A percentile compares a stretch with the other conserved stretches of the same genome.
Conservation (phyloP, 2,329 filamentous ascomycete genomes). For the Talaromyces sp. region DNA sequence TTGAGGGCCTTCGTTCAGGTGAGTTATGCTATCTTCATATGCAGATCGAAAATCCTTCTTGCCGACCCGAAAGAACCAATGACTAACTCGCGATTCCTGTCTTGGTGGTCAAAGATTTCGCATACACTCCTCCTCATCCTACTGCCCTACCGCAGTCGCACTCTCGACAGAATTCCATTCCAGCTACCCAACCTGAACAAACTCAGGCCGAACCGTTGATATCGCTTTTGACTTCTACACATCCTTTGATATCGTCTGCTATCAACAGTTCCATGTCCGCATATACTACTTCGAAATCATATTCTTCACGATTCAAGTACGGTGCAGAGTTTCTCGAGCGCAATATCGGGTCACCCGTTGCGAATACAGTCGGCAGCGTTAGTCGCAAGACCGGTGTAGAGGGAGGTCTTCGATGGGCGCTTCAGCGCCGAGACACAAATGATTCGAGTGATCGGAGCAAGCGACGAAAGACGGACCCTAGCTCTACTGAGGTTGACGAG, state of each 20-base stretch:
- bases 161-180: constrained; percentile 18
- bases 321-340: constrained; percentile 88
- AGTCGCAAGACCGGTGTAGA: constrained; percentile 85
- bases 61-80: neutral
- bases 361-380: constrained; percentile 80
- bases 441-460: constrained; percentile 39
- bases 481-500: constrained; percentile 30
- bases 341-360: constrained; percentile 76
- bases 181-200: constrained; percentile 29
- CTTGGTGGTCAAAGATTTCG: constrained; percentile 16
- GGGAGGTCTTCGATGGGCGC: constrained; percentile 78
- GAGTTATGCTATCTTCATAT: constrained; percentile 30
- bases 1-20: constrained; percentile 74
- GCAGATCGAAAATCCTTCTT: neutral
- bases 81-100: constrained; percentile 9
- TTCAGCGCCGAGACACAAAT: constrained; percentile 49
- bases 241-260: constrained; percentile 80
- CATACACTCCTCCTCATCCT: constrained; percentile 17
- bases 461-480: constrained; percentile 44
- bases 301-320: constrained; percentile 84
- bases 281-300: constrained; percentile 85
- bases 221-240: constrained; percentile 80
- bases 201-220: constrained; percentile 74
- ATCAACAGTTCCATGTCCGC: constrained; percentile 82
- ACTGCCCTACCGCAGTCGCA: constrained; percentile 9